phyloP scores from a whole-genome alignment of 805 yeast species.

The Blastobotrys parvus region DNA sequence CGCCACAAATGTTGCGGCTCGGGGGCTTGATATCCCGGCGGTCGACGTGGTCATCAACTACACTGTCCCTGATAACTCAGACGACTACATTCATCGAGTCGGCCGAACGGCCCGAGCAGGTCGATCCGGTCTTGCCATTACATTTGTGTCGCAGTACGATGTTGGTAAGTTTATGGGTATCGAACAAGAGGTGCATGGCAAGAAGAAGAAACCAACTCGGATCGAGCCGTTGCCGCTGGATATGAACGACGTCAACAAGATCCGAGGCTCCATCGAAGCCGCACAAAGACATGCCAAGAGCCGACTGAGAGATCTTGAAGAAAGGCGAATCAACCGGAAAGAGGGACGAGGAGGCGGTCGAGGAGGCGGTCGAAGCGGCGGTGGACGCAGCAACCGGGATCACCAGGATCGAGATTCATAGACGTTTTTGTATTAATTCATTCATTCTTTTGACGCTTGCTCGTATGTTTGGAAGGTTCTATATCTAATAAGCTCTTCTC shows the following conservation, averaged over 20 bases:
- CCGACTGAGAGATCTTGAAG: constrained; percentile 62
- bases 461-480: too few relatives aligned
- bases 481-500: too few relatives aligned
- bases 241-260: constrained; percentile 62
- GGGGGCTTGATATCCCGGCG: constrained; percentile 94
- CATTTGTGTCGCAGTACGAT: constrained; percentile 90
- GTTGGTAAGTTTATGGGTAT: constrained; percentile 80
- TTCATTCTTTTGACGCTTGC: too few relatives aligned
- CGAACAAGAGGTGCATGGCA: constrained; percentile 65
- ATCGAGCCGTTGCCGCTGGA: constrained; percentile 40
- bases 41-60: constrained; percentile 86
- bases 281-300: constrained; percentile 86
- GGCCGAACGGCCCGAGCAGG: constrained; percentile 99
- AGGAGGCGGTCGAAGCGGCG: constrained; percentile 20
- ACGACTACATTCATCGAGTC: constrained; percentile 91
- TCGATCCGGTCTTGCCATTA: constrained; percentile 71
- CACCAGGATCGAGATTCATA: background rate
- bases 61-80: constrained; percentile 93
- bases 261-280: constrained; percentile 82
- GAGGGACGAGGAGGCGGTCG: too few relatives aligned
- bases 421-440: too few relatives aligned
- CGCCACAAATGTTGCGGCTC: constrained; percentile 95
- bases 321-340: constrained; percentile 26
- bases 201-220: constrained; percentile 75
- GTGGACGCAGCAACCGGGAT: background rate